Conservation (phyloP, 768 basidiomycete species). For the Suillus plorans region DNA sequence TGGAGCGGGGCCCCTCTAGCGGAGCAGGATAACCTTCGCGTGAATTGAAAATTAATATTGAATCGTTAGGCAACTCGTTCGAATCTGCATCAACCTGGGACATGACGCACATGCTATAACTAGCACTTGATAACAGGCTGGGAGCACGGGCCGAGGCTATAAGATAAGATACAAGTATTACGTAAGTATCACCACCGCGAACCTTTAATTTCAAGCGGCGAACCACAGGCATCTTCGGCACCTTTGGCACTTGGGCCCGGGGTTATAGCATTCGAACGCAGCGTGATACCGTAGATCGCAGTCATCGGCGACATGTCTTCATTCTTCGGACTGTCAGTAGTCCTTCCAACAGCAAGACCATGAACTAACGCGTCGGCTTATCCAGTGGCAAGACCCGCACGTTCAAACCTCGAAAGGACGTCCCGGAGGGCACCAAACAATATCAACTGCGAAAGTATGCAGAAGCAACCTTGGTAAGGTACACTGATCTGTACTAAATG, state of each 20-base stretch:
- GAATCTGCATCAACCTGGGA: neutral
- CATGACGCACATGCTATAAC: neutral
- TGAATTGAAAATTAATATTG: neutral
- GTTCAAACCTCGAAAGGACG: slow-evolving; percentile 94
- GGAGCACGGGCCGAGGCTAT: neutral
- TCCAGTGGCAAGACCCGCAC: slow-evolving; percentile 86
- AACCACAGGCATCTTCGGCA: neutral
- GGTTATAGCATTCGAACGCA: neutral
- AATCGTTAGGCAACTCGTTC: neutral
- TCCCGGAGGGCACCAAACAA: slow-evolving; percentile 95
- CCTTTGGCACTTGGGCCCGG: neutral
- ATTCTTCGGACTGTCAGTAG: slow-evolving; percentile 82
- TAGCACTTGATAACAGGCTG: neutral
- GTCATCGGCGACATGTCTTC: slow-evolving; percentile 59
- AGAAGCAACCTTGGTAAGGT: slow-evolving; percentile 81
- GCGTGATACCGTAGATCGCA: slow-evolving; percentile 7
- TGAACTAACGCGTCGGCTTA: slow-evolving; percentile 16
- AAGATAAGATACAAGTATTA: neutral
- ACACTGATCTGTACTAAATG: slow-evolving; percentile 14
- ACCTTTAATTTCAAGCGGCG: neutral
- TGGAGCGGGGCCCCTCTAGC: too few relatives aligned
- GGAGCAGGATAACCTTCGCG: neutral
- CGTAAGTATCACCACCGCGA: neutral
- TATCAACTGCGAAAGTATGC: slow-evolving; percentile 98
- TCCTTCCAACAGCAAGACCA: slow-evolving; percentile 8